These are phyloP conservation scores for Plasmodium vivax DNA, from an alignment of 169 alveolate species.

Conservation along the genomic window DNA sequence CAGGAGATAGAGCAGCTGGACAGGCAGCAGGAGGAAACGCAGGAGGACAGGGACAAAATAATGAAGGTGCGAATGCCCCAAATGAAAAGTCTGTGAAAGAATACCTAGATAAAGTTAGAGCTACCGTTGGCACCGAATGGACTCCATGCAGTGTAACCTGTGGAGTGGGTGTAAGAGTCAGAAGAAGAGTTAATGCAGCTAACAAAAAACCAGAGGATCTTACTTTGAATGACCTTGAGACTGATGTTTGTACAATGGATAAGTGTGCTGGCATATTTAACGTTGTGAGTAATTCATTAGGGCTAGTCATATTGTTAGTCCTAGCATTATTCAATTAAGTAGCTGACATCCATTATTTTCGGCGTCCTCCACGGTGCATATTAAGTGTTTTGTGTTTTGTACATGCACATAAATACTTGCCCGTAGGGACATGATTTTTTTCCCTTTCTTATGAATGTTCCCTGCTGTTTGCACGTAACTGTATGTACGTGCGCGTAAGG, in stretches of 20 bases:
- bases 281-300: conserved; percentile 52
- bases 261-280: conserved; percentile 61
- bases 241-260: conserved; percentile 34
- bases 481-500: conserved; percentile 6
- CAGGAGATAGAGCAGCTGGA: not conserved
- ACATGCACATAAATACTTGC: not conserved
- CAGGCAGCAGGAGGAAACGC: not conserved
- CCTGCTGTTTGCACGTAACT: conserved; percentile 8
- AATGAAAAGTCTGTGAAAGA: not conserved
- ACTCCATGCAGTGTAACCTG: conserved; percentile 62
- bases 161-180: conserved; percentile 39
- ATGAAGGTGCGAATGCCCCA: not conserved
- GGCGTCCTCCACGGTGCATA: conserved; percentile 3
- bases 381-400: conserved; percentile 1
- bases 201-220: not conserved
- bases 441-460: conserved; percentile 23
- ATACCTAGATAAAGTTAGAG: not conserved
- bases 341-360: not conserved
- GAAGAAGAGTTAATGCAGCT: not conserved
- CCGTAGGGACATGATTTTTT: not conserved
- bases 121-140: conserved; percentile 17
- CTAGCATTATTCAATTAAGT: conserved; percentile 43
- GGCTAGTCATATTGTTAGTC: conserved; percentile 33
- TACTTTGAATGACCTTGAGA: conserved; percentile 6
- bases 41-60: not conserved